Evolutionary conservation across 805 yeast genomes (phyloP), one percentile per base, ranked within the genome.

Genomic region (Yamadazyma paraphyllophila): DNA sequence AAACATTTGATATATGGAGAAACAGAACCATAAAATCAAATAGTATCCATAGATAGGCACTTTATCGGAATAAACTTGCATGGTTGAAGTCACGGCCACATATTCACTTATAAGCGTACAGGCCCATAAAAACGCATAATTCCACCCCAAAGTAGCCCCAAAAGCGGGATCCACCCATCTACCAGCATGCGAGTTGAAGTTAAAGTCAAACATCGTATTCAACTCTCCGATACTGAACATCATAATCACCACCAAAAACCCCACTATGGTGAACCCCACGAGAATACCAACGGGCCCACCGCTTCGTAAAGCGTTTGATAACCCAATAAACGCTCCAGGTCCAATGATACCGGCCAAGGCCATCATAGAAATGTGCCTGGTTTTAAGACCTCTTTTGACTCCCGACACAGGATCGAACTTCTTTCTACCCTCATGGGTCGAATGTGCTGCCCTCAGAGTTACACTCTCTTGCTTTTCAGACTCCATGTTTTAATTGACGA

Each of bases 241-340:
- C 50, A 69, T 71, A 26, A 66, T 44, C 37, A 75, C 71, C 8
- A 62, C 65, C 29, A 60, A 66, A 7, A 59, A 49, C 14, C 82
- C 83, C 47, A 80, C 71, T 44, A 80, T 62, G 6, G 67, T 52
- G 52, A 76, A 81, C 37, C 79, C 74, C 33, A 79, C 68, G 32
- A 81, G 60, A 55, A 80, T 58, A 3, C 82, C 71, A 4, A 76
- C 80, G 11, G 55, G 56, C 8, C 63, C 63, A 9, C 79, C 82
- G 12, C 56, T 60, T 20, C 67, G 63, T 41, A 81, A 63, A 9
- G 81, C 69, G 32, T 67, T 68, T 10, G 82, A 81, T 1, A 78
- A 65, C 30, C 82, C 79, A 25, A 81, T 66, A 57, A 78, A 81
- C 20, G 81, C 65, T 52, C 86, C 87, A 32, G 76, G 72, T 41